Percentiles rank a stretch among this genome's conserved stretches.
Evolutionary conservation across 2,329 filamentous ascomycete species (phyloP).

Genomic region (Cladophialophora bantiana): DNA sequence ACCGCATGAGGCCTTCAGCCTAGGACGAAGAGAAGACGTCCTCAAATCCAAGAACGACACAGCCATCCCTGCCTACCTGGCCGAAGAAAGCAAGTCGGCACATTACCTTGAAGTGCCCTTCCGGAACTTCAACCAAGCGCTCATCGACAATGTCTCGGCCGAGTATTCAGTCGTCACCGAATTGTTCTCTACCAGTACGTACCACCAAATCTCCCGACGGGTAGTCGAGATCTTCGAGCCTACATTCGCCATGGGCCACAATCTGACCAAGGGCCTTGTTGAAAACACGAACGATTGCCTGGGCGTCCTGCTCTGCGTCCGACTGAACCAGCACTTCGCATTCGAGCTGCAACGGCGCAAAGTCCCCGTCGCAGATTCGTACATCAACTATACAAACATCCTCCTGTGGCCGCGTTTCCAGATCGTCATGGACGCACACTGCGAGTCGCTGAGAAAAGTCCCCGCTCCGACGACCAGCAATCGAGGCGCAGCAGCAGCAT

Average conservation of each 20-base stretch:
- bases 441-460: conserved; percentile 77
- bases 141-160: conserved; percentile 91
- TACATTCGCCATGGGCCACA: conserved; percentile 82
- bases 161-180: conserved; percentile 93
- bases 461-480: conserved; percentile 49
- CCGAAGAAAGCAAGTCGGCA: conserved; percentile 83
- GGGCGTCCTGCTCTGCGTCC: conserved; percentile 87
- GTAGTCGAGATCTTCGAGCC: conserved; percentile 90
- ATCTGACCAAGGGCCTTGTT: conserved; percentile 76
- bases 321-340: conserved; percentile 90
- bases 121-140: conserved; percentile 89
- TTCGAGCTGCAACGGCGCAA: conserved; percentile 93
- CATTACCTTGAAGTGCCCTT: conserved; percentile 93
- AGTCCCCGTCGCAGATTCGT: conserved; percentile 85
- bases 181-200: conserved; percentile 80
- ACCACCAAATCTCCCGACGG: conserved; percentile 78
- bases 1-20: conserved; percentile 81
- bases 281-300: conserved; percentile 81
- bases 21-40: conserved; percentile 85
- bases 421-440: conserved; percentile 89
- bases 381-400: conserved; percentile 96
- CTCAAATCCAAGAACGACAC: conserved; percentile 74
- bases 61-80: conserved; percentile 85
- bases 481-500: conserved; percentile 56
- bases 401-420: conserved; percentile 95